Base-by-base conservation (phyloP, 768 basidiomycete genomes). In the Termitomyces sp. region DNA sequence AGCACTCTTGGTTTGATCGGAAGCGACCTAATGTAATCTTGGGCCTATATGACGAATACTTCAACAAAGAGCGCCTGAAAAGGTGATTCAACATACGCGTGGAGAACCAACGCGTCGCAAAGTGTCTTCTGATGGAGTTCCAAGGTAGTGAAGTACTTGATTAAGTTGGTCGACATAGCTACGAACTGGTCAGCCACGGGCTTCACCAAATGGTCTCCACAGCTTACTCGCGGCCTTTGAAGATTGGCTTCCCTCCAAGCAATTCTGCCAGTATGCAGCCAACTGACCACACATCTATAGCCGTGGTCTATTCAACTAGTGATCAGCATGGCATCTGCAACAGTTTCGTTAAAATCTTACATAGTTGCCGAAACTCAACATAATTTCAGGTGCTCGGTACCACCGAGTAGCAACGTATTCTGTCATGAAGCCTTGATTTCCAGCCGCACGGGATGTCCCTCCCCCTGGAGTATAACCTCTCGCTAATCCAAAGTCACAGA, bases 341-440 rank as follows among this genome's bases (percentile, higher is more conserved):
- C 15, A 12, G 4, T 16, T n/a, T n/a, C n/a, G 56, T 31, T 15
- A 51, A 42, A 24, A 13, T 76, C 90, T 70, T 64, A 94, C 94
- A 67, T 94, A 94, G 75, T 94, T 94, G 22, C 92, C 92, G 65
- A 94, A 96, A 76, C 92, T 94, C 65, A 98, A 70, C 97, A 98
- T 99, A 73, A 98, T 99, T 75, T 99, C 97, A 0, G 97, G 96
- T 22, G 96, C 96, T 36, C 96, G 81, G 70, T 99, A 99, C 96
- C 96, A 98, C 56, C 96, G 81, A 8, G 96, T 99, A n/a, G 96
- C 96, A 33, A 98, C 90, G 70, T 96, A 98, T 75, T 98, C 97
- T 0, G 97, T 98, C 96, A 98, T 98, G 75, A 98, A 98, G 0
- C 96, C 96, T 66, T 88, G 89, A 66, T 90, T 90, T 37, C 87